These are phyloP conservation scores for Pleurotus sapidus DNA, from an alignment of 768 basidiomycete species.

Conservation along the genomic window DNA sequence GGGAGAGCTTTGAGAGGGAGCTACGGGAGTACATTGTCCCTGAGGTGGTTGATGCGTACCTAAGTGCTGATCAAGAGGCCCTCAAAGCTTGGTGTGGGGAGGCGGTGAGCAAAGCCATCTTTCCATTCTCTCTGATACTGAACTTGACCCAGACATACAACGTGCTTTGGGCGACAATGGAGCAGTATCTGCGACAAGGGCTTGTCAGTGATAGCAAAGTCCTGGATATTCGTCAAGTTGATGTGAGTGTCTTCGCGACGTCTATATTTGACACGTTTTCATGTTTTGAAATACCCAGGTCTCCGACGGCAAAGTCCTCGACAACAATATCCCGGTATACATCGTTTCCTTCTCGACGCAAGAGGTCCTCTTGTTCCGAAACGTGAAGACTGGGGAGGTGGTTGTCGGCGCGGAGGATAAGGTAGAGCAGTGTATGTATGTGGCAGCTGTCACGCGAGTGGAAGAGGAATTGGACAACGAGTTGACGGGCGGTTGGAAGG, in stretches of 20 bases:
- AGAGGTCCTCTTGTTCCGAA: conserved; percentile 89
- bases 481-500: conserved; percentile 97
- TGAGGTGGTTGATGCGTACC: conserved; percentile 94
- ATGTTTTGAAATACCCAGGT: conserved; percentile 42
- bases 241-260: conserved; percentile 51
- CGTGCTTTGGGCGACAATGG: conserved; percentile 98
- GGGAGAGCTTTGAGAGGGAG: conserved; percentile 86
- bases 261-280: neutral
- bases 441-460: conserved; percentile 85
- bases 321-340: conserved; percentile 88
- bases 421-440: conserved; percentile 93
- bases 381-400: conserved; percentile 85
- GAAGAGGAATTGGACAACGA: conserved; percentile 89
- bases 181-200: conserved; percentile 87
- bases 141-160: conserved; percentile 74
- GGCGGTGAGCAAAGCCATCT: conserved; percentile 57
- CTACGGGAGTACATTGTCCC: conserved; percentile 96
- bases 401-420: conserved; percentile 83
- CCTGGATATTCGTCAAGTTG: conserved; percentile 95
- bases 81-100: conserved; percentile 93
- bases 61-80: conserved; percentile 85
- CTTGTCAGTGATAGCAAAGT: conserved; percentile 91
- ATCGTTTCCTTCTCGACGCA: conserved; percentile 92
- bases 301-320: conserved; percentile 83
- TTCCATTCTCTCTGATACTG: neutral